Evolutionary conservation across 2,329 filamentous ascomycete genomes (phyloP).

Genomic region (Metarhizium rileyi): DNA sequence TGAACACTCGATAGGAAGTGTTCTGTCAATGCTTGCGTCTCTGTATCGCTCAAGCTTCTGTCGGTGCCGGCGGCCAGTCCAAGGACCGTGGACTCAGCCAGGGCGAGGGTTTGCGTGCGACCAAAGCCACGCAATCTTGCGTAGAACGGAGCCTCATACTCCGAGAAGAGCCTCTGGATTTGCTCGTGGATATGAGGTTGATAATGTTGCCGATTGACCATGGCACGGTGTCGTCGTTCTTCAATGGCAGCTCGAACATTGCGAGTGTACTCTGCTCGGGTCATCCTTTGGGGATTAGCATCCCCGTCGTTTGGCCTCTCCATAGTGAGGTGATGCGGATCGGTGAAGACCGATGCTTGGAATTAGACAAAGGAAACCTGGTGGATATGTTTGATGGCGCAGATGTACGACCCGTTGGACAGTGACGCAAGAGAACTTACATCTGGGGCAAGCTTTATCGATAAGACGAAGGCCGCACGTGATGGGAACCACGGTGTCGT

Average conservation of each 20-base stretch:
- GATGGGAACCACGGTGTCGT: slow-evolving; percentile 5
- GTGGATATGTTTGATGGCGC: not conserved
- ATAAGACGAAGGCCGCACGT: slow-evolving; percentile 15
- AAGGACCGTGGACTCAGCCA: slow-evolving; percentile 18
- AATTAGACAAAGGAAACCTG: not conserved
- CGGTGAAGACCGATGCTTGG: not conserved
- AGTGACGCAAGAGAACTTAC: slow-evolving; percentile 9
- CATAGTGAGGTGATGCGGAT: slow-evolving; percentile 6
- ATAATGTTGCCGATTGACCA: slow-evolving; percentile 19
- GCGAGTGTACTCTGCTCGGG: slow-evolving; percentile 12
- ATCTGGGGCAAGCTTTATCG: slow-evolving; percentile 18
- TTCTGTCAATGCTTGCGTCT: slow-evolving; percentile 25
- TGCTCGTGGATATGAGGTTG: slow-evolving; percentile 21
- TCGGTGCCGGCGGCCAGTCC: slow-evolving; percentile 19
- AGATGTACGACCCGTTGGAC: not conserved
- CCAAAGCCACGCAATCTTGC: slow-evolving; percentile 20
- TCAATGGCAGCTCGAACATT: slow-evolving; percentile 20
- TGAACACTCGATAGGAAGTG: slow-evolving; percentile 22
- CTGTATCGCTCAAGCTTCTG: slow-evolving; percentile 24
- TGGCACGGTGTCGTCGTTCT: slow-evolving; percentile 21
- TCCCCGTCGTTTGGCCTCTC: slow-evolving; percentile 14
- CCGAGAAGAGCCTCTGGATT: slow-evolving; percentile 20
- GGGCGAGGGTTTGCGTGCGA: slow-evolving; percentile 17
- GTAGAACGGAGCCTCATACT: slow-evolving; percentile 23
- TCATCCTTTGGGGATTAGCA: slow-evolving; percentile 15